Evolutionary conservation across 306 rosid genomes (phyloP).

Genomic region (Gynostemma pentaphyllum): DNA sequence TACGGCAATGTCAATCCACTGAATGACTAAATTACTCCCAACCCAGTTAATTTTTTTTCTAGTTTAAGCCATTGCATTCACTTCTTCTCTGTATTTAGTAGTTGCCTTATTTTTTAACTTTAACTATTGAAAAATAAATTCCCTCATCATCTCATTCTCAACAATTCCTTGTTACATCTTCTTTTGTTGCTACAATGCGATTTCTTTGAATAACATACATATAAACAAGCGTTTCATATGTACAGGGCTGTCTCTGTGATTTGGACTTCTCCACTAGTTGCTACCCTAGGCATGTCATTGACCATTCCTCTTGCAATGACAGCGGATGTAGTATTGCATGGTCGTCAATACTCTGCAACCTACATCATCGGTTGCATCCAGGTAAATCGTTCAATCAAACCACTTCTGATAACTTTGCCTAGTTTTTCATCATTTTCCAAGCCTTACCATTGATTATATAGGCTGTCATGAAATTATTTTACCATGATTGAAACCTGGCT

Average conservation of each 20-base stretch:
- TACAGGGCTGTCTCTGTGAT: constrained; percentile 70
- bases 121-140: too few relatives aligned
- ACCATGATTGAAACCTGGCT: not conserved
- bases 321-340: constrained; percentile 58
- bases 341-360: constrained; percentile 43
- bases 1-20: not conserved
- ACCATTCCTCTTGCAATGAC: constrained; percentile 76
- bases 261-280: constrained; percentile 72
- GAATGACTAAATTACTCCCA: not conserved
- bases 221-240: not conserved
- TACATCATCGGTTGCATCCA: constrained; percentile 60
- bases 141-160: not conserved
- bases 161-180: not conserved
- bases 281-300: constrained; percentile 59
- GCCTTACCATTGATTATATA: too few relatives aligned
- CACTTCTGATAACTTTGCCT: not conserved
- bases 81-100: not conserved
- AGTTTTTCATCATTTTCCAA: too few relatives aligned
- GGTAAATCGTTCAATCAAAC: constrained; percentile 18
- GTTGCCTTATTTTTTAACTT: not conserved
- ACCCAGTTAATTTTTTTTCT: too few relatives aligned
- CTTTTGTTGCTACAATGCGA: not conserved
- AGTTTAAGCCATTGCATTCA: too few relatives aligned
- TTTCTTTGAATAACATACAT: not conserved
- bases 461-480: not conserved